These are phyloP conservation scores for Chionographis japonica DNA, from an alignment of 106 monocot species.

Conservation along the genomic window DNA sequence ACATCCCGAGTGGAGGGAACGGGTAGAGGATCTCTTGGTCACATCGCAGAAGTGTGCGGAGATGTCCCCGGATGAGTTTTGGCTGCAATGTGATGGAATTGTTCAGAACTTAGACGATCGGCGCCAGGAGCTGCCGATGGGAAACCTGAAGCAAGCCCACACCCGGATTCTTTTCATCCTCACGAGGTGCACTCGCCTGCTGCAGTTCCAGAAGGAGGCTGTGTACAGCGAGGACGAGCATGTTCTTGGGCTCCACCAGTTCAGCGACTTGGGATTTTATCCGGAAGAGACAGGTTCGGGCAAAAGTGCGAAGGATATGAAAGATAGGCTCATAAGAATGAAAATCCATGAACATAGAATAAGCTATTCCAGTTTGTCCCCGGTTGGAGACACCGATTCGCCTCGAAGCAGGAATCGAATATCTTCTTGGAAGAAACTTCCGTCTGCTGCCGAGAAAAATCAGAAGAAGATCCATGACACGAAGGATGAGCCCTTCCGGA, in stretches of 20 bases:
- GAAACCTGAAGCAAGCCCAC: slow-evolving; percentile 79
- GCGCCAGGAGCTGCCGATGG: slow-evolving; percentile 74
- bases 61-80: slow-evolving; percentile 75
- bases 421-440: slow-evolving; percentile 96
- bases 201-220: slow-evolving; percentile 84
- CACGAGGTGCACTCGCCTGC: slow-evolving; percentile 77
- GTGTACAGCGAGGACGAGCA: slow-evolving; percentile 36
- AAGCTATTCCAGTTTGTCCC: slow-evolving; percentile 17
- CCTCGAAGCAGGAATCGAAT: slow-evolving; percentile 58
- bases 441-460: slow-evolving; percentile 72
- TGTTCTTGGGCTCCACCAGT: slow-evolving; percentile 71
- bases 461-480: slow-evolving; percentile 27
- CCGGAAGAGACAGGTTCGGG: slow-evolving; percentile 32
- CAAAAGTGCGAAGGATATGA: slow-evolving; percentile 42
- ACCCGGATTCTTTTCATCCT: slow-evolving; percentile 91
- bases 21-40: slow-evolving; percentile 73
- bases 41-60: slow-evolving; percentile 64
- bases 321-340: slow-evolving; percentile 45
- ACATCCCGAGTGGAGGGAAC: slow-evolving; percentile 53
- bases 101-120: slow-evolving; percentile 85
- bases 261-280: slow-evolving; percentile 89
- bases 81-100: slow-evolving; percentile 74
- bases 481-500: background rate
- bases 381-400: slow-evolving; percentile 20
- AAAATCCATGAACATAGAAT: slow-evolving; percentile 43